Percentiles rank a stretch among this genome's conserved stretches.
These are phyloP conservation scores for Wickerhamiella dianesei DNA, from an alignment of 805 yeast genomes.

Conservation along the genomic window DNA sequence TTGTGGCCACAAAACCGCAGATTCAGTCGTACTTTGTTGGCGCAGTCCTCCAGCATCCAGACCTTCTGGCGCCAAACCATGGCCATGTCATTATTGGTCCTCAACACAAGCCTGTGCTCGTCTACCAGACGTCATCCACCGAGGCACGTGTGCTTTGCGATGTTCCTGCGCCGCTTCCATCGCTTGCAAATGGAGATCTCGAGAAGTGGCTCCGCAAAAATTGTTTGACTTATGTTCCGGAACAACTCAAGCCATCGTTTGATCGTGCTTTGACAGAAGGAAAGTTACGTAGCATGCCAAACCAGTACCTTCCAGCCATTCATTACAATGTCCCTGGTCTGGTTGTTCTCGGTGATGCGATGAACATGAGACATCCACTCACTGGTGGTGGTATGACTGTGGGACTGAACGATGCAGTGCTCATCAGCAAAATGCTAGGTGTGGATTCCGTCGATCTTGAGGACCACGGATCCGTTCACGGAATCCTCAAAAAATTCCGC, in stretches of 20 bases:
- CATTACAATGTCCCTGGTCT: slow-evolving; percentile 58
- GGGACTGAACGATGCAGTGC: slow-evolving; percentile 71
- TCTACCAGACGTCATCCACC: slow-evolving; percentile 70
- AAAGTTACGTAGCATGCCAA: slow-evolving; percentile 79
- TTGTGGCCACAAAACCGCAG: slow-evolving; percentile 48
- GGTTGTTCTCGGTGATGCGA: slow-evolving; percentile 78
- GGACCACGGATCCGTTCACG: slow-evolving; percentile 44
- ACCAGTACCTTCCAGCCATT: slow-evolving; percentile 74
- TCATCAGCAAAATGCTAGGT: slow-evolving; percentile 50
- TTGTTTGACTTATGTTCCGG: slow-evolving; percentile 62
- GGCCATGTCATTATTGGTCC: slow-evolving; percentile 84
- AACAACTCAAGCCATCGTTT: slow-evolving; percentile 51
- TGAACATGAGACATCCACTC: slow-evolving; percentile 95
- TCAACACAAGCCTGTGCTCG: slow-evolving; percentile 70
- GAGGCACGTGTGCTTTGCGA: slow-evolving; percentile 89
- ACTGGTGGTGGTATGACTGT: slow-evolving; percentile 99
- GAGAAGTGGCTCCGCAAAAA: slow-evolving; percentile 42
- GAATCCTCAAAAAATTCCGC: slow-evolving; percentile 55
- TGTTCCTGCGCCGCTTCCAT: slow-evolving; percentile 65
- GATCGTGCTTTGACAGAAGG: slow-evolving; percentile 43
- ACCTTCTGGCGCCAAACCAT: slow-evolving; percentile 56
- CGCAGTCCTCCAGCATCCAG: slow-evolving; percentile 57
- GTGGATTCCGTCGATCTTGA: slow-evolving; percentile 40
- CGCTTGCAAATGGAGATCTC: slow-evolving; percentile 41
- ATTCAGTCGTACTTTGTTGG: slow-evolving; percentile 83